Percentiles rank a stretch among this genome's conserved stretches.
phyloP scores from a whole-genome alignment of 1,284 basidiomycete genomes.

The Thecaphora thlaspeos region DNA sequence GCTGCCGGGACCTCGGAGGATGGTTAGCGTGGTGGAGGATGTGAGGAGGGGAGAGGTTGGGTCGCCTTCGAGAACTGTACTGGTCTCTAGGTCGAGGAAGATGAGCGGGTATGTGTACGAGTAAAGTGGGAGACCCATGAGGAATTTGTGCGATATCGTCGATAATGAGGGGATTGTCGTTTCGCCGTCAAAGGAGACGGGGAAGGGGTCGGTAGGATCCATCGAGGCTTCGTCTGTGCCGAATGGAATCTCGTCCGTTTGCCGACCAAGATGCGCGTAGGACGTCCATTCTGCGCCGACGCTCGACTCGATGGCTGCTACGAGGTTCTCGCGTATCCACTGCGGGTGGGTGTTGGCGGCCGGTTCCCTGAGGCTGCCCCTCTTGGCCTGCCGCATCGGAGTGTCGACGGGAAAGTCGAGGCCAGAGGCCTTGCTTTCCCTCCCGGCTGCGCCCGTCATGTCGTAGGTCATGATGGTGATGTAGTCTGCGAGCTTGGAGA shows the following conservation, averaged over 20 bases:
- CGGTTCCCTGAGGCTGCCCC: constrained; percentile 18
- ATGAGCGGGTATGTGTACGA: constrained; percentile 31
- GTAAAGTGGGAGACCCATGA: constrained; percentile 36
- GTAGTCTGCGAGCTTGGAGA: constrained; percentile 26
- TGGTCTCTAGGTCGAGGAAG: constrained; percentile 16
- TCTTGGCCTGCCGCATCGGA: constrained; percentile 23
- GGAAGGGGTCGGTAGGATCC: neutral
- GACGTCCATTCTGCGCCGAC: neutral
- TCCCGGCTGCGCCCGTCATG: constrained; percentile 21
- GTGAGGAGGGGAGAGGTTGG: constrained; percentile 7
- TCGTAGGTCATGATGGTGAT: constrained; percentile 45
- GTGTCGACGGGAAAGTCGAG: constrained; percentile 22
- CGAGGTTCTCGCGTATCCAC: constrained; percentile 29
- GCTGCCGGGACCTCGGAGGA: constrained; percentile 27
- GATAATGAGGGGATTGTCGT: neutral
- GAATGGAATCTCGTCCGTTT: too few species aligned
- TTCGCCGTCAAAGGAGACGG: neutral
- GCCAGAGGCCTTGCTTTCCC: constrained; percentile 5
- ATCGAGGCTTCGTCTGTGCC: neutral
- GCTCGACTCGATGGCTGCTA: neutral
- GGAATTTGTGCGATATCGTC: constrained; percentile 1
- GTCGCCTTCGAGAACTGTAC: constrained; percentile 7
- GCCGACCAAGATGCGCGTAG: too few species aligned
- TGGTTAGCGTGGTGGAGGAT: constrained; percentile 7
- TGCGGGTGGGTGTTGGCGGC: constrained; percentile 34